A percentile compares a stretch with the other conserved stretches of the same genome.
These are phyloP conservation scores for Petrea volubilis DNA, from an alignment of 257 asterid species.

Conservation along the genomic window DNA sequence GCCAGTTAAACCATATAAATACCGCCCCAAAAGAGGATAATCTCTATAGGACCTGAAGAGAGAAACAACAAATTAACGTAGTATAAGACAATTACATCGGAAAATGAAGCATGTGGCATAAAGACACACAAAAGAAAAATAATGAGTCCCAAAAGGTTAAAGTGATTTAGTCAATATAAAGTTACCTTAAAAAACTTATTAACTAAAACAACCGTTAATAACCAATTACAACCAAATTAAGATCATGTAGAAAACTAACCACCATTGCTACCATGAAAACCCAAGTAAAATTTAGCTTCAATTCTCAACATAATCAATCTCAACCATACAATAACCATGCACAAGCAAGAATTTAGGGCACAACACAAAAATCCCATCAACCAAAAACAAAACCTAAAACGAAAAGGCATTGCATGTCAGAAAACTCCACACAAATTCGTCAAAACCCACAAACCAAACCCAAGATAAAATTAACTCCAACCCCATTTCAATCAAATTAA, in stretches of 20 bases:
- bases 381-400: conserved; percentile 30
- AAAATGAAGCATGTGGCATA: neutral
- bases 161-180: neutral
- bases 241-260: conserved; percentile 11
- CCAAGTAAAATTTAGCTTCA: conserved; percentile 22
- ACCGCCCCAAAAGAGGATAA: conserved; percentile 15
- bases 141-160: conserved; percentile 14
- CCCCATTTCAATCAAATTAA: conserved; percentile 37
- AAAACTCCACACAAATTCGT: conserved; percentile 22
- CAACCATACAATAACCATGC: conserved; percentile 37
- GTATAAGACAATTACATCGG: conserved; percentile 4
- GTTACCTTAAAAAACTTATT: neutral
- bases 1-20: neutral
- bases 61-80: neutral
- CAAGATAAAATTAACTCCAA: conserved; percentile 24
- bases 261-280: conserved; percentile 24
- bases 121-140: neutral
- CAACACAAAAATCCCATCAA: conserved; percentile 23
- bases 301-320: conserved; percentile 12
- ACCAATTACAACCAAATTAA: conserved; percentile 23
- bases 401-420: conserved; percentile 57
- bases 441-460: conserved; percentile 23
- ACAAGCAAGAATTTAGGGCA: conserved; percentile 38
- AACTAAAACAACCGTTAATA: conserved; percentile 13
- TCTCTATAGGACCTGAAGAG: conserved; percentile 14